phyloP scores from a whole-genome alignment of 371 early-diverging fungal species.

The Fennellomyces sp. region DNA sequence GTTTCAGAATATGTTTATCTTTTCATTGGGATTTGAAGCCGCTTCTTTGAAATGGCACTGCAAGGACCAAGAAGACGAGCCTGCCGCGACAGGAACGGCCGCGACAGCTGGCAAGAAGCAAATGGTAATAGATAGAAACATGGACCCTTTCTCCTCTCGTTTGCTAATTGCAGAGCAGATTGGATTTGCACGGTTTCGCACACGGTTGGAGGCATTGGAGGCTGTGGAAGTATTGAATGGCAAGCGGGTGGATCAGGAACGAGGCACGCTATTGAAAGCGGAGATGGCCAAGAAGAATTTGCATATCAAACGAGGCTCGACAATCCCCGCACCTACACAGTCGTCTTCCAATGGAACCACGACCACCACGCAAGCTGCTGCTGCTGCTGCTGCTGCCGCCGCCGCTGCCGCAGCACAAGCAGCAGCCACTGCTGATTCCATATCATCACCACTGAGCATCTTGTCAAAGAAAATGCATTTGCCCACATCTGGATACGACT shows the following conservation, averaged over 20 bases:
- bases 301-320: slow-evolving; percentile 40
- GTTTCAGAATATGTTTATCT: slow-evolving; percentile 97
- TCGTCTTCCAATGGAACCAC: slow-evolving; percentile 7
- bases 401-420: slow-evolving; percentile 11
- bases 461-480: slow-evolving; percentile 22
- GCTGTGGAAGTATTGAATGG: slow-evolving; percentile 39
- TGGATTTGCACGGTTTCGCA: slow-evolving; percentile 47
- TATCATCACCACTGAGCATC: slow-evolving; percentile 21
- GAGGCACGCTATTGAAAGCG: slow-evolving; percentile 38
- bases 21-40: slow-evolving; percentile 93
- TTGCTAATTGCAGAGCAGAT: slow-evolving; percentile 20
- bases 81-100: not conserved
- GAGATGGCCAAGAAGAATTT: slow-evolving; percentile 56
- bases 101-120: slow-evolving; percentile 66
- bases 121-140: slow-evolving; percentile 68
- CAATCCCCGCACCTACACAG: slow-evolving; percentile 9
- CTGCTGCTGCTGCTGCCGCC: slow-evolving; percentile 6
- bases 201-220: slow-evolving; percentile 41
- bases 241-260: slow-evolving; percentile 38
- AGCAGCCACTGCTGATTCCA: slow-evolving; percentile 7
- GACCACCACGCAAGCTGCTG: slow-evolving; percentile 6
- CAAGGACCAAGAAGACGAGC: slow-evolving; percentile 56
- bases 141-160: not conserved
- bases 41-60: slow-evolving; percentile 88
- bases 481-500: slow-evolving; percentile 23